Evolutionary conservation across 2,329 filamentous ascomycete species (phyloP), one percentile per base, ranked within the genome.

Genomic region (Aaosphaeria pasadenensis): DNA sequence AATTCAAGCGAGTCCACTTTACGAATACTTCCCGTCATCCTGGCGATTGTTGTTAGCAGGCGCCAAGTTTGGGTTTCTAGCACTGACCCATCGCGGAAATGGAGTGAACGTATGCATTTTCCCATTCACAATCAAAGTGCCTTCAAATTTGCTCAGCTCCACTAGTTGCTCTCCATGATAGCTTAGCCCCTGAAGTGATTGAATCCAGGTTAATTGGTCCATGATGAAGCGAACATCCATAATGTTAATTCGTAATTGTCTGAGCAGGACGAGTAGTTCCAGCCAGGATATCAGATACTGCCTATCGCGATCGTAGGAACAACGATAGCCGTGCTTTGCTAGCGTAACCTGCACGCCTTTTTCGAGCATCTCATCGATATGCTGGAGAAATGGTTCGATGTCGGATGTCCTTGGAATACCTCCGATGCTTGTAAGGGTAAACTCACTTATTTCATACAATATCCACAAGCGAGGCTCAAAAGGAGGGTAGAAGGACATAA

Each of bases 391-490:
- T 39, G 36, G 24, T 40, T 47, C 29, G 38, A 52, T 46, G 44
- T 54, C 51, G 7, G 39, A 13, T 30, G 46, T 52, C 30, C 6
- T 17, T 32, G 7, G 17, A 17, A 49, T 35, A 4, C 47, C 48
- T 17, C 45, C 46, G 38, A 24, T 6, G 36, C 47, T 44, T 3
- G 50, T 53, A 24, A 56, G 43, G 5, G 36, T 7, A 29, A 48
- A 54, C 42, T 54, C 51, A 13, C 49, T 28, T 7, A 56, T 49
- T 44, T 56, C 53, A 36, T 58, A 62, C 24, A 62, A 47, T 33
- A 63, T 63, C 58, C 59, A 63, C 33, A 62, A 31, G 35, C 57
- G 54, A 7, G 59, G 51, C 46, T 62, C 39, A 48, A 58, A 64
- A 6, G 50, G 50, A 1, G 59, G 57, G 45, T 64, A 62, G 33